Evolutionary conservation across 441 rosid genomes (phyloP), one percentile per base, ranked within the genome.

Genomic region (Manihot esculenta): DNA sequence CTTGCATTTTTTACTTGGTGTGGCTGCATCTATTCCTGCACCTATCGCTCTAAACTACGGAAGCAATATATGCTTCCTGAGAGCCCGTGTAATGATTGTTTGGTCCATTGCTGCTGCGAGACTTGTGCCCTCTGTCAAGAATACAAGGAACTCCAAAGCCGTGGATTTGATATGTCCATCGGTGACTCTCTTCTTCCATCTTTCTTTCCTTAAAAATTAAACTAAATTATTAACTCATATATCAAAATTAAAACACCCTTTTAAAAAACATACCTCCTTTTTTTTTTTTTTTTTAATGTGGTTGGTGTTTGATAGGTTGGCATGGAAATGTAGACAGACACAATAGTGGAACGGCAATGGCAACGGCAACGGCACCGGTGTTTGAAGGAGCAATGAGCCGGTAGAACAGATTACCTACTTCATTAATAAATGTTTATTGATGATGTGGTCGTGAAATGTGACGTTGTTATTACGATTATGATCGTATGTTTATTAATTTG

Each of bases 101-200:
- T 72, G 30, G 71, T 56, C 18, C 84, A 80, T 47, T 68, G 57
- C 11, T 79, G 55, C 45, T 77, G 81, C 24, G 76, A 77, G 56
- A 0, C 10, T 10, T 79, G 83, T 35, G 81, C 83, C 27, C 67
- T 82, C 20, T 77, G 81, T 21, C 80, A 82, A 73, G 83, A 79
- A 23, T 79, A 82, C 58, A 50, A 68, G 2, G 77, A 82, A 64
- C 83, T 82, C 50, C 7, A 77, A 57, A 59, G 54, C 45, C 79
- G 64, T 30, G 85, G 85, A 10, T 73, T 72, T 27, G 81, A 82
- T 38, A 57, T 73, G 74, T 58, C 83, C 20, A 35, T 67, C 27
- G 95, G 92, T 89, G 78, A 45, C 10, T 30, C 35, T 1, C 35
- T 13, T 1, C 18, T 35, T 61, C 20, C n/a, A 35, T 35, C 41